A percentile compares a stretch with the other conserved stretches of the same genome.
Conservation (phyloP, 2,329 filamentous ascomycete species). For the Setomelanomma holmii region DNA sequence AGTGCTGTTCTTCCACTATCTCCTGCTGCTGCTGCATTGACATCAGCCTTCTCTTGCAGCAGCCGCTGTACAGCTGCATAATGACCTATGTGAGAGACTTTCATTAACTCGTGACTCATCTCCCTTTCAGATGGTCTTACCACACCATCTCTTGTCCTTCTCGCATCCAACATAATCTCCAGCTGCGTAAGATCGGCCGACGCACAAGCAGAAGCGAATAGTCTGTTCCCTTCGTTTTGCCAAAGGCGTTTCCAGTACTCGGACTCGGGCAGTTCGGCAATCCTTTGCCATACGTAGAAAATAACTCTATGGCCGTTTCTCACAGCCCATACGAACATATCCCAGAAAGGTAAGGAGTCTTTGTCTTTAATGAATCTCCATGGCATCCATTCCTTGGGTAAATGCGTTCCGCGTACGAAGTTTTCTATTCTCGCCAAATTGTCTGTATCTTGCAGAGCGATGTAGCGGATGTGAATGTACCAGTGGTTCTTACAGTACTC, state of each 20-base stretch:
- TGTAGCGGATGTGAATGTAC: slow-evolving; percentile 19
- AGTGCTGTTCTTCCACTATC: slow-evolving; percentile 15
- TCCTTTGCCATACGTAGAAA: slow-evolving; percentile 17
- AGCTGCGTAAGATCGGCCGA: slow-evolving; percentile 20
- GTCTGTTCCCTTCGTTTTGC: slow-evolving; percentile 16
- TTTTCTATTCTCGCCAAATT: slow-evolving; percentile 11
- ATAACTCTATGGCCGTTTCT: slow-evolving; percentile 18
- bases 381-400: slow-evolving; percentile 22
- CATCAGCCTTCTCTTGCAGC: slow-evolving; percentile 5
- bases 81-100: slow-evolving; percentile 14
- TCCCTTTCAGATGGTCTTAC: slow-evolving; percentile 13
- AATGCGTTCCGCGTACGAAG: slow-evolving; percentile 14
- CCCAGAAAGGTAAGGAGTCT: slow-evolving; percentile 19
- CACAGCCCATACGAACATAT: slow-evolving; percentile 26
- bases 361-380: slow-evolving; percentile 16
- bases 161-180: slow-evolving; percentile 14
- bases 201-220: slow-evolving; percentile 20
- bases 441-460: slow-evolving; percentile 13
- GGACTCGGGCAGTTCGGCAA: slow-evolving; percentile 12
- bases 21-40: slow-evolving; percentile 11
- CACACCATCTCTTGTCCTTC: slow-evolving; percentile 1
- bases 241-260: slow-evolving; percentile 23
- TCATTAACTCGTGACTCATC: slow-evolving; percentile 9
- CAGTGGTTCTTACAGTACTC: slow-evolving; percentile 25
- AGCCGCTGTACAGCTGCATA: slow-evolving; percentile 12